Percentiles rank a stretch among this genome's conserved stretches.
phyloP scores from a whole-genome alignment of 768 basidiomycete species.

The Xerocomus spinulosus region DNA sequence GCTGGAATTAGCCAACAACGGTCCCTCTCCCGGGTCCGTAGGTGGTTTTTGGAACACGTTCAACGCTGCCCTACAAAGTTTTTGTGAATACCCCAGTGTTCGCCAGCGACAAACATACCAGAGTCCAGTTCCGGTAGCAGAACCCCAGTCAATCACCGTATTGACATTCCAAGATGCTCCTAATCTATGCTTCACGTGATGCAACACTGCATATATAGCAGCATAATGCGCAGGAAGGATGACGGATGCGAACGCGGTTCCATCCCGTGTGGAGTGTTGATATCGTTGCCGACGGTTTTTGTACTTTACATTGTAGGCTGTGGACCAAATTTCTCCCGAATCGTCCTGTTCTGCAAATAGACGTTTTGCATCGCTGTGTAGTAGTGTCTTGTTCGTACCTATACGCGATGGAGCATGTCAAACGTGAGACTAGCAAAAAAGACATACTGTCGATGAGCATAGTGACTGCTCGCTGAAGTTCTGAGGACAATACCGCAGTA shows the following conservation, averaged over 20 bases:
- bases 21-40: conserved; percentile 26
- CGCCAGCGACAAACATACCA: conserved; percentile 47
- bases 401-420: conserved; percentile 5
- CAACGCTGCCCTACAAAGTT: conserved; percentile 53
- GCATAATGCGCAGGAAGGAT: conserved; percentile 86
- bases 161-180: conserved; percentile 57
- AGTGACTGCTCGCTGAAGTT: conserved; percentile 65
- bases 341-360: conserved; percentile 47
- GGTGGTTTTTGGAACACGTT: conserved; percentile 54
- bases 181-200: conserved; percentile 59
- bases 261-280: conserved; percentile 64
- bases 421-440: conserved; percentile 3
- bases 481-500: conserved; percentile 63
- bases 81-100: conserved; percentile 8
- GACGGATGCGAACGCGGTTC: conserved; percentile 79
- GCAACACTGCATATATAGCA: conserved; percentile 70
- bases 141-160: conserved; percentile 78
- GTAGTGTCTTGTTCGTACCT: conserved; percentile 61
- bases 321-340: conserved; percentile 45
- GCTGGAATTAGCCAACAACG: conserved; percentile 44
- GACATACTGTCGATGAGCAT: conserved; percentile 60
- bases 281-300: conserved; percentile 53
- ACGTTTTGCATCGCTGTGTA: conserved; percentile 69
- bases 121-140: conserved; percentile 75
- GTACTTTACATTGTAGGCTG: conserved; percentile 54